Evolutionary conservation across 129 eudicot species (phyloP), one percentile per base, ranked within the genome.

Genomic region (Chrysanthemum makinoi): DNA sequence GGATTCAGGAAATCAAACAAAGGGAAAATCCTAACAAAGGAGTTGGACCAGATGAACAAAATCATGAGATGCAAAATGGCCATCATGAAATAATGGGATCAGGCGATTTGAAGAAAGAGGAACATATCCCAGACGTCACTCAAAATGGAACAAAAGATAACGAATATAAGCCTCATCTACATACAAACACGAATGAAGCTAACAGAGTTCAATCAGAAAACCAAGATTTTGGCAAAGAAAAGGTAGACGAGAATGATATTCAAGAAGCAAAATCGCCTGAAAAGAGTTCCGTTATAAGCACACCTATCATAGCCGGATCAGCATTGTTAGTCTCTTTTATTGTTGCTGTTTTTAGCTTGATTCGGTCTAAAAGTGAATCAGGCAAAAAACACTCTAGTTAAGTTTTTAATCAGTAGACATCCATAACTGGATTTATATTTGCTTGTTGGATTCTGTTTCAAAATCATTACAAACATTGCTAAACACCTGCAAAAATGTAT

Each of bases 231-330:
- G 8, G 24, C n/a, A 20, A 33, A 15, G 54, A 33, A 48, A 60
- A 26, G 10, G 46, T 58, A 43, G 44, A 52, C 9, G 16, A 67
- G 68, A 55, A 59, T 59, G 55, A 51, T 50, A 28, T 65, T 10
- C 47, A 56, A 67, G 70, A 63, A 59, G 26, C 53, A 65, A 72
- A 65, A n/a, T 53, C 81, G 14, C 28, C 54, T 53, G 66, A 33
- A 57, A 77, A 67, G 77, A 83, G 62, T 57, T 60, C 61, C 11
- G 50, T 48, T 44, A 51, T 78, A 4, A 86, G 81, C 49, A 69
- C 76, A 2, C 89, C 97, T 5, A 39, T 86, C 14, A 70, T 91
- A 59, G 95, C 87, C 9, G 95, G 97, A 80, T 91, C 97, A 12
- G 75, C 95, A 0, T 59, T 91, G 49, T 69, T 91, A 10, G 70